Evolutionary conservation across 805 yeast genomes (phyloP).

Genomic region (Lachancea lanzarotensis): DNA sequence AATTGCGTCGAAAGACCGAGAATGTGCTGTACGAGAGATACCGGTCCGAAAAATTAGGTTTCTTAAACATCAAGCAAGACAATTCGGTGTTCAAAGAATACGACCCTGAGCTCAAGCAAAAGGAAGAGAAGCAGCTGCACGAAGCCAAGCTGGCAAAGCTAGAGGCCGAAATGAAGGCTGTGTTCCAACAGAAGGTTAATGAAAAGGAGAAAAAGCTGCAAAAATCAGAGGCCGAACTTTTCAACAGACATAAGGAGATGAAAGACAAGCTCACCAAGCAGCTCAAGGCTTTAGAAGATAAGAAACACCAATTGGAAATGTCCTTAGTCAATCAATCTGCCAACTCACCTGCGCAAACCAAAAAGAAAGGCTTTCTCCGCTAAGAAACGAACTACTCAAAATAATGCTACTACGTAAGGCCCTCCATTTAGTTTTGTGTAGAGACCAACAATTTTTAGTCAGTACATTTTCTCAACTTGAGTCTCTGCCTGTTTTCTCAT

Average conservation of each 20-base stretch:
- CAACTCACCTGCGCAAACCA: conserved; percentile 49
- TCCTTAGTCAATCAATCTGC: conserved; percentile 33
- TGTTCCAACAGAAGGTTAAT: conserved; percentile 91
- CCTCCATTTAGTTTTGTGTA: neutral
- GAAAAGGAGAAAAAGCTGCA: conserved; percentile 97
- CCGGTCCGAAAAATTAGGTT: conserved; percentile 72
- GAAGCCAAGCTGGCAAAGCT: conserved; percentile 89
- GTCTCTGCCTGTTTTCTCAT: too few species aligned
- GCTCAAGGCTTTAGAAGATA: conserved; percentile 83
- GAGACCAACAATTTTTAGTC: neutral
- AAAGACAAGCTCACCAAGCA: conserved; percentile 88
- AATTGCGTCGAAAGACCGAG: conserved; percentile 79
- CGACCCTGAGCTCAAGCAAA: conserved; percentile 87
- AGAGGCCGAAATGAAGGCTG: conserved; percentile 94
- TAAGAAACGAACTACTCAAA: conserved; percentile 20
- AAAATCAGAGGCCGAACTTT: conserved; percentile 93
- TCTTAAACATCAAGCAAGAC: conserved; percentile 89
- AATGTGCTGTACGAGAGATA: conserved; percentile 77
- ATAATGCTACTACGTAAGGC: neutral
- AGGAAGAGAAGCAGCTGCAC: conserved; percentile 87
- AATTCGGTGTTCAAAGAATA: conserved; percentile 88
- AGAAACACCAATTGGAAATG: conserved; percentile 69
- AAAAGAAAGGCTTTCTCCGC: conserved; percentile 79
- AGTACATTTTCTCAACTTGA: neutral
- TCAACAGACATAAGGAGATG: conserved; percentile 94